phyloP scores from a whole-genome alignment of 2,329 filamentous ascomycete genomes.

The Aspergillus sp. region DNA sequence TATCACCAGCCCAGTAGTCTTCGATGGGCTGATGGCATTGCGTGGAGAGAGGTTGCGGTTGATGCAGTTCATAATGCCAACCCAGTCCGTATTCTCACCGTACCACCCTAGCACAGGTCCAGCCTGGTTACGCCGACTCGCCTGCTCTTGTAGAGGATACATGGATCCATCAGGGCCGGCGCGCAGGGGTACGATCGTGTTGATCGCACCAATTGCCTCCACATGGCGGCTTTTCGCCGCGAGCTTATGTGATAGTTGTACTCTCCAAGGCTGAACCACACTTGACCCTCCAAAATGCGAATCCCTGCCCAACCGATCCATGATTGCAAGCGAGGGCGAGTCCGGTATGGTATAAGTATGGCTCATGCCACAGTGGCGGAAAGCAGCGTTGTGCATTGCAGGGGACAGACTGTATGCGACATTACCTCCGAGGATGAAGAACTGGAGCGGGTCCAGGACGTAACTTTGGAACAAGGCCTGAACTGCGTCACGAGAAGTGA shows the following conservation, averaged over 20 bases:
- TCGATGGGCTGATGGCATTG: constrained; percentile 56
- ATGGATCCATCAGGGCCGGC: constrained; percentile 38
- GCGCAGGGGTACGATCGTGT: constrained; percentile 48
- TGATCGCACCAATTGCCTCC: constrained; percentile 50
- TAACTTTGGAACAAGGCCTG: constrained; percentile 45
- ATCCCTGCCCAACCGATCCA: constrained; percentile 42
- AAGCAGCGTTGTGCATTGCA: constrained; percentile 47
- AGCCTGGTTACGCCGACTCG: constrained; percentile 45
- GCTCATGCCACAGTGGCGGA: constrained; percentile 41
- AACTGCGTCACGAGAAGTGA: constrained; percentile 42
- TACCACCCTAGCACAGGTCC: constrained; percentile 46
- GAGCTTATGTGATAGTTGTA: constrained; percentile 41
- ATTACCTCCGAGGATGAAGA: constrained; percentile 46
- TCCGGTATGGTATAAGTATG: constrained; percentile 45
- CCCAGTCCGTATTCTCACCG: constrained; percentile 49
- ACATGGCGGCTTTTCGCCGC: constrained; percentile 44
- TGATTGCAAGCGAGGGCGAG: constrained; percentile 37
- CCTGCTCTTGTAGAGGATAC: constrained; percentile 42
- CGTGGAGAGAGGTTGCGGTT: constrained; percentile 46
- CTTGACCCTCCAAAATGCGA: constrained; percentile 46
- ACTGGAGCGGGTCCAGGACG: constrained; percentile 45
- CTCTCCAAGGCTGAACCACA: constrained; percentile 48
- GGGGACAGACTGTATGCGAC: constrained; percentile 47
- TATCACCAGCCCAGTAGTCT: constrained; percentile 56
- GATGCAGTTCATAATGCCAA: constrained; percentile 46